phyloP scores from a whole-genome alignment of 2,329 filamentous ascomycete genomes.

The Thielaviopsis ethacetica region DNA sequence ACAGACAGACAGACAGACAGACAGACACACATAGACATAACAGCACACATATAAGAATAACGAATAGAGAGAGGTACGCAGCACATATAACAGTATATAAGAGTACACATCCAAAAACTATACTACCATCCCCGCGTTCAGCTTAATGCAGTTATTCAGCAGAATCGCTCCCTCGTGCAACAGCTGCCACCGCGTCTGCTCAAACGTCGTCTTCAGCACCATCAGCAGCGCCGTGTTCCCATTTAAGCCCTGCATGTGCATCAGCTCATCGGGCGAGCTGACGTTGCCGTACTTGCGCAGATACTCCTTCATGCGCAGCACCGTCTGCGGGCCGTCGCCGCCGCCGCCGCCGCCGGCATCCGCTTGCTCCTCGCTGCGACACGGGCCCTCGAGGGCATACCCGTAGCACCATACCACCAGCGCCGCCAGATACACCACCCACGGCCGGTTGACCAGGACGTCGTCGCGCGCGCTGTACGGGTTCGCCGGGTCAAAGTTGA shows the following conservation, averaged over 20 bases:
- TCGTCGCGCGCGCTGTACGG: conserved; percentile 75
- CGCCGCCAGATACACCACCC: conserved; percentile 87
- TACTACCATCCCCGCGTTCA: conserved; percentile 21
- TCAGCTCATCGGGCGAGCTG: conserved; percentile 59
- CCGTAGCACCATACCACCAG: conserved; percentile 94
- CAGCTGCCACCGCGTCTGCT: conserved; percentile 76
- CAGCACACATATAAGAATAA: not conserved
- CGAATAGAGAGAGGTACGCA: not conserved
- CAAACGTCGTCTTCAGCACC: conserved; percentile 67
- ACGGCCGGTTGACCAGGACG: conserved; percentile 76
- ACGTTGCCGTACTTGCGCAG: conserved; percentile 57
- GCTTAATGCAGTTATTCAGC: conserved; percentile 62
- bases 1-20: conserved; percentile 45
- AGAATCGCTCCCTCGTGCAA: conserved; percentile 73
- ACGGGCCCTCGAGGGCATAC: conserved; percentile 72
- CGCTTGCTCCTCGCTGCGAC: conserved; percentile 18
- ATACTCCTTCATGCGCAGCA: conserved; percentile 65
- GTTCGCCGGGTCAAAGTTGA: conserved; percentile 19
- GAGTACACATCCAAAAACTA: not conserved
- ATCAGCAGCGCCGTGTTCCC: conserved; percentile 66
- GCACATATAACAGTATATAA: not conserved
- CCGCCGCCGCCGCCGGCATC: conserved; percentile 12
- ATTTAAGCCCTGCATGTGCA: conserved; percentile 59
- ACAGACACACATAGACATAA: conserved; percentile 40
- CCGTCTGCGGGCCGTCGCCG: conserved; percentile 37